Conservation (phyloP, 192 early-diverging fungal genomes). For the Linnemannia hyalina region DNA sequence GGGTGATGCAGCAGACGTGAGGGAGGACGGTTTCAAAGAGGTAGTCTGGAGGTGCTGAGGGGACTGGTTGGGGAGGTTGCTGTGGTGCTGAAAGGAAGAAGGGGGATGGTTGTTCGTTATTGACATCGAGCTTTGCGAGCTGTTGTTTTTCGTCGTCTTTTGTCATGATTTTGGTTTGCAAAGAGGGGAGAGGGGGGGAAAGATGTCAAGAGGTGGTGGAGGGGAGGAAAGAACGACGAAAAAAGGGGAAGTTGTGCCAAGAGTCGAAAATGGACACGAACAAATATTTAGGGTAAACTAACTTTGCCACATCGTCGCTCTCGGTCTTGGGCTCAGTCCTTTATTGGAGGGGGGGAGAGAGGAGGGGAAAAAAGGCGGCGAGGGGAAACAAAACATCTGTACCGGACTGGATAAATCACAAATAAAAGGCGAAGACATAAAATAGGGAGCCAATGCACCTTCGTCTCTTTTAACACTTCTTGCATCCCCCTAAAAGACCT, state of each 20-base stretch:
- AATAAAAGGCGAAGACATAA: too few species aligned
- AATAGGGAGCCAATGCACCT: too few species aligned
- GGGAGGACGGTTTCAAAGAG: not conserved
- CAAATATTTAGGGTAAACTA: too few species aligned
- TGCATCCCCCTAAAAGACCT: too few species aligned
- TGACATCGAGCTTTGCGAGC: not conserved
- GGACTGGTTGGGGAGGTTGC: not conserved
- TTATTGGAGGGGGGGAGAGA: too few species aligned
- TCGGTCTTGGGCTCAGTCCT: too few species aligned
- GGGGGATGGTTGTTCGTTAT: not conserved
- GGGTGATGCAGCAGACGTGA: constrained; percentile 29
- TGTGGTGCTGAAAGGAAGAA: not conserved
- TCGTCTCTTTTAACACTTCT: too few species aligned
- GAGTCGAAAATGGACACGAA: too few species aligned
- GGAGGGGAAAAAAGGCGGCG: not conserved
- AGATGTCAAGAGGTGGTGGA: not conserved
- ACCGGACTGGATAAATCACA: too few species aligned
- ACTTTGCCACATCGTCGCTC: too few species aligned
- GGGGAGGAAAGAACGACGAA: not conserved
- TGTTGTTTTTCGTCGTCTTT: not conserved
- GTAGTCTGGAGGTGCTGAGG: not conserved
- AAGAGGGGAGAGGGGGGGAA: not conserved
- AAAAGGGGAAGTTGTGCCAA: too few species aligned
- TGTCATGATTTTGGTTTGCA: not conserved
- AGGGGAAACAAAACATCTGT: not conserved